phyloP scores from a whole-genome alignment of 352 stramenopile genomes.

The Lagenidium sp. region DNA sequence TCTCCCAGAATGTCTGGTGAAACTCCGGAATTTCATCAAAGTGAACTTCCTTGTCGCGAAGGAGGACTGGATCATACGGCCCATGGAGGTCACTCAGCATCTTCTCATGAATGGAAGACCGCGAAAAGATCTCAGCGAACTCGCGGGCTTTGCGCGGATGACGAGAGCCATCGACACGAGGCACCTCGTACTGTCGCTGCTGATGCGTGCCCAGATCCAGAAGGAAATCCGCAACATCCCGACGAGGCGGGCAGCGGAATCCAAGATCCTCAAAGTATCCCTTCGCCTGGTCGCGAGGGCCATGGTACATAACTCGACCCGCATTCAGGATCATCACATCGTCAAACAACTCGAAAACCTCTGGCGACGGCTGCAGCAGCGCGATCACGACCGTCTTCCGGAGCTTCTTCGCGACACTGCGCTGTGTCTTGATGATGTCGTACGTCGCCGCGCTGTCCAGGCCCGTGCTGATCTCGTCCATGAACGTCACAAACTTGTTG shows the following conservation, averaged over 20 bases:
- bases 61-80: not conserved
- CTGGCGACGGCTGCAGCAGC: slow-evolving; percentile 40
- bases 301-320: slow-evolving; percentile 50
- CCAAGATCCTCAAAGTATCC: slow-evolving; percentile 31
- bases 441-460: slow-evolving; percentile 85
- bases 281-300: slow-evolving; percentile 20
- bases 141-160: not conserved
- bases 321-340: slow-evolving; percentile 47
- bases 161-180: not conserved
- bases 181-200: slow-evolving; percentile 26
- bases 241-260: slow-evolving; percentile 25
- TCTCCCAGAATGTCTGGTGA: slow-evolving; percentile 24
- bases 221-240: slow-evolving; percentile 43
- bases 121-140: not conserved
- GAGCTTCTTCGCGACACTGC: slow-evolving; percentile 24
- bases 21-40: slow-evolving; percentile 27
- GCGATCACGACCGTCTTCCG: slow-evolving; percentile 48
- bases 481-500: slow-evolving; percentile 39
- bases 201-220: slow-evolving; percentile 35
- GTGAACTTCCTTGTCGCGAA: slow-evolving; percentile 60
- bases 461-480: slow-evolving; percentile 88
- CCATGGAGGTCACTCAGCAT: not conserved
- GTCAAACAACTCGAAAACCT: slow-evolving; percentile 51
- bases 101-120: not conserved
- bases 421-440: slow-evolving; percentile 78